These are phyloP conservation scores for Colletotrichum sp. DNA, from an alignment of 2,329 filamentous ascomycete genomes.

Conservation along the genomic window DNA sequence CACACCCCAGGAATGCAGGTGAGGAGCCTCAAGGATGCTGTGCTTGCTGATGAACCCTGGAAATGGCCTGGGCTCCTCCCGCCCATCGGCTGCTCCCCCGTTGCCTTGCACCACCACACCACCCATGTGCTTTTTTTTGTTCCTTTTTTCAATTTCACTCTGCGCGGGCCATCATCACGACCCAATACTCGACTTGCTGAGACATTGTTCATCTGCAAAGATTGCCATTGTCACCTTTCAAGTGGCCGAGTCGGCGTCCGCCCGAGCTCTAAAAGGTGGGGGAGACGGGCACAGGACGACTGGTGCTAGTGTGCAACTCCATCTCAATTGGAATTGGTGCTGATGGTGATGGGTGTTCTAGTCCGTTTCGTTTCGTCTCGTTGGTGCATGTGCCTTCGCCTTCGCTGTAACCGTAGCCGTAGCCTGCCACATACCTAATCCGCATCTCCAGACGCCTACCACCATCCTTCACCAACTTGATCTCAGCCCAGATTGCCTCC, in stretches of 20 bases:
- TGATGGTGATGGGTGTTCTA: background rate
- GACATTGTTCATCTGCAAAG: background rate
- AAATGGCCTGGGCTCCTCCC: background rate
- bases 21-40: background rate
- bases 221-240: background rate
- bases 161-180: background rate
- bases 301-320: background rate
- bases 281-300: background rate
- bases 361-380: background rate
- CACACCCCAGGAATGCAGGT: background rate
- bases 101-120: background rate
- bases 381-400: background rate
- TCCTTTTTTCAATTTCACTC: background rate
- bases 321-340: background rate
- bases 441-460: background rate
- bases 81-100: background rate
- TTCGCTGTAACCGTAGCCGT: constrained; percentile 2
- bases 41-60: background rate
- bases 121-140: background rate
- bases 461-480: background rate
- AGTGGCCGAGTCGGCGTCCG: background rate
- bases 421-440: background rate
- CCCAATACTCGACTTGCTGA: background rate
- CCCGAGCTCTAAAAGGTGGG: background rate
- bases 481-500: background rate